Evolutionary conservation across 768 basidiomycete species (phyloP).

Genomic region (Mycena latifolia): DNA sequence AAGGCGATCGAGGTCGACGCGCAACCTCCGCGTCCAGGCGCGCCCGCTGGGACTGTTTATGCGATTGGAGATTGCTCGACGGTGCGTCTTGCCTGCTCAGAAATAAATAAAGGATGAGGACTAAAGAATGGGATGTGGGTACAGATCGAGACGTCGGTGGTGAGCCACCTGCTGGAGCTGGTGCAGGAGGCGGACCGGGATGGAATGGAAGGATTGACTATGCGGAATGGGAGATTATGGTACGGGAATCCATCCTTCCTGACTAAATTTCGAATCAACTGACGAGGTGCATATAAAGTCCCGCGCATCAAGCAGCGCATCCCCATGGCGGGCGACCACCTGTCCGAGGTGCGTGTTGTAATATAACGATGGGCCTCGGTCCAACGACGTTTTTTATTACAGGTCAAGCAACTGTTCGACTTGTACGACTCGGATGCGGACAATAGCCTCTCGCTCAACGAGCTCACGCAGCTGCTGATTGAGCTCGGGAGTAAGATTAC

Average conservation of each 20-base stretch:
- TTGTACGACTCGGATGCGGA: slow-evolving; percentile 91
- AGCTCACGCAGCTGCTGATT: slow-evolving; percentile 86
- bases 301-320: slow-evolving; percentile 81
- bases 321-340: slow-evolving; percentile 88
- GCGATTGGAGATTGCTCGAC: slow-evolving; percentile 96
- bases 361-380: slow-evolving; percentile 47
- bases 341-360: slow-evolving; percentile 61
- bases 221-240: slow-evolving; percentile 92
- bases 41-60: slow-evolving; percentile 89
- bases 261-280: neutral
- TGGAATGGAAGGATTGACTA: slow-evolving; percentile 89
- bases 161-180: slow-evolving; percentile 88
- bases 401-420: slow-evolving; percentile 88
- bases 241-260: slow-evolving; percentile 48
- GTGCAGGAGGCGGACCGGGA: slow-evolving; percentile 92
- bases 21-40: slow-evolving; percentile 88
- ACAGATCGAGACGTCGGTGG: slow-evolving; percentile 91
- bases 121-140: neutral
- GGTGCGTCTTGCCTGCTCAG: slow-evolving; percentile 54
- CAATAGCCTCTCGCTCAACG: slow-evolving; percentile 87
- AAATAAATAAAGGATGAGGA: neutral
- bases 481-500: slow-evolving; percentile 93
- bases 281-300: slow-evolving; percentile 65
- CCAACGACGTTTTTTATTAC: slow-evolving; percentile 41
- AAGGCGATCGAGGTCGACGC: slow-evolving; percentile 94